Evolutionary conservation across 192 early-diverging fungal genomes (phyloP).

Genomic region (Linnemannia exigua): DNA sequence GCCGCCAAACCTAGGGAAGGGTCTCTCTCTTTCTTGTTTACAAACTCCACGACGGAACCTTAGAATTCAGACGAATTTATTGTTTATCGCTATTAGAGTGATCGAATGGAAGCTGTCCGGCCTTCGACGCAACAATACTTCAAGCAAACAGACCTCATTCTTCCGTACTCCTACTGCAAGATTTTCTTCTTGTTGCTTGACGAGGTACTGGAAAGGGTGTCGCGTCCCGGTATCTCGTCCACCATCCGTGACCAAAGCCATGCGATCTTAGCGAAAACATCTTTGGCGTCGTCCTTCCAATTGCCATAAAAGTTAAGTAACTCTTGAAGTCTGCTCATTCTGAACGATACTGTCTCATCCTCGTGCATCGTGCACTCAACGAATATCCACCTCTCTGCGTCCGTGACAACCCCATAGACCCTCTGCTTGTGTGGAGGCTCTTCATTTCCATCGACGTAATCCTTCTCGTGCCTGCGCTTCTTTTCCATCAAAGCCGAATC

Average conservation of each 20-base stretch:
- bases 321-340: not conserved
- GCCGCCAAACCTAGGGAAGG: too few species aligned
- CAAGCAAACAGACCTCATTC: too few species aligned
- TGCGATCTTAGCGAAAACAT: conserved; percentile 9
- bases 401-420: conserved; percentile 14
- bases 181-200: too few species aligned
- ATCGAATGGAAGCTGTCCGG: too few species aligned
- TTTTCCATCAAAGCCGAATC: conserved; percentile 12
- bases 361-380: conserved; percentile 20
- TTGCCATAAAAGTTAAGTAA: not conserved
- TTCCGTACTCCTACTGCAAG: too few species aligned
- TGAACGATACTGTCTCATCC: conserved; percentile 1
- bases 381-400: not conserved
- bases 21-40: too few species aligned
- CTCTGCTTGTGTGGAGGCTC: not conserved
- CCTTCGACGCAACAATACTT: too few species aligned
- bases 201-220: conserved; percentile 2
- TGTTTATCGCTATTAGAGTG: too few species aligned
- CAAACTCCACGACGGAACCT: too few species aligned
- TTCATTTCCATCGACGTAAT: not conserved
- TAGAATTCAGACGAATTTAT: too few species aligned
- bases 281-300: conserved; percentile 8
- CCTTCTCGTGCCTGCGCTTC: conserved; percentile 6
- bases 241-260: conserved; percentile 40
- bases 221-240: conserved; percentile 22